phyloP scores from a whole-genome alignment of 2,329 filamentous ascomycete genomes.

The Cladosporium sp. region DNA sequence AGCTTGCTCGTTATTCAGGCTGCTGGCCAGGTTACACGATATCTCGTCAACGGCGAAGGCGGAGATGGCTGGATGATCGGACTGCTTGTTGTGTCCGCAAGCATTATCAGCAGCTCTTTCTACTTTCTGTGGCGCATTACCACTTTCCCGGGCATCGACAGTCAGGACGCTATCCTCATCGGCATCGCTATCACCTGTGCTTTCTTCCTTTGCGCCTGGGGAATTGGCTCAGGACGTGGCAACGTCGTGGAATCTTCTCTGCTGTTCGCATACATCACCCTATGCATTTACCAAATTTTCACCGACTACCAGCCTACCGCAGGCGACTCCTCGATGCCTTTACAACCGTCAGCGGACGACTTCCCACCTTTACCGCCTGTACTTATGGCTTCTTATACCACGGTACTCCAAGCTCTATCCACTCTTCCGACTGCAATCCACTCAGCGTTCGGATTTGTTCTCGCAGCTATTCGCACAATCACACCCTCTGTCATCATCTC shows the following conservation, averaged over 20 bases:
- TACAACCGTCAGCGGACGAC: constrained; percentile 65
- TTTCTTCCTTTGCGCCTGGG: constrained; percentile 88
- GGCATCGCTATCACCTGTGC: constrained; percentile 89
- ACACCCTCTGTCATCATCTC: constrained; percentile 95
- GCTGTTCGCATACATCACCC: constrained; percentile 94
- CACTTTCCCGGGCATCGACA: constrained; percentile 87
- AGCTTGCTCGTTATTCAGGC: constrained; percentile 94
- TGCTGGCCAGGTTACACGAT: constrained; percentile 87
- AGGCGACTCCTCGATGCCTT: constrained; percentile 49
- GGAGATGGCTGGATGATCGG: constrained; percentile 97
- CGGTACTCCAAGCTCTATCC: constrained; percentile 76
- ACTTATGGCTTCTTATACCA: constrained; percentile 97
- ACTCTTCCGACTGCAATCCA: constrained; percentile 78
- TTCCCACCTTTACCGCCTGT: constrained; percentile 95
- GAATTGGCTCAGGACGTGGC: constrained; percentile 87
- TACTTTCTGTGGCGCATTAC: constrained; percentile 97
- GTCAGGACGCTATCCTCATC: constrained; percentile 86
- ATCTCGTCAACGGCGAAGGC: constrained; percentile 84
- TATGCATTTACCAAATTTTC: constrained; percentile 98
- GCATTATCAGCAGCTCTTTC: constrained; percentile 85
- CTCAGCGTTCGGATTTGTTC: constrained; percentile 78
- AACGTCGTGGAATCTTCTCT: constrained; percentile 94
- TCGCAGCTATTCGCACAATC: constrained; percentile 90
- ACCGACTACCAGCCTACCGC: constrained; percentile 87
- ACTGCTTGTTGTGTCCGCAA: constrained; percentile 80